Evolutionary conservation across 805 yeast genomes (phyloP).

Genomic region (Saccharomycopsis vini): DNA sequence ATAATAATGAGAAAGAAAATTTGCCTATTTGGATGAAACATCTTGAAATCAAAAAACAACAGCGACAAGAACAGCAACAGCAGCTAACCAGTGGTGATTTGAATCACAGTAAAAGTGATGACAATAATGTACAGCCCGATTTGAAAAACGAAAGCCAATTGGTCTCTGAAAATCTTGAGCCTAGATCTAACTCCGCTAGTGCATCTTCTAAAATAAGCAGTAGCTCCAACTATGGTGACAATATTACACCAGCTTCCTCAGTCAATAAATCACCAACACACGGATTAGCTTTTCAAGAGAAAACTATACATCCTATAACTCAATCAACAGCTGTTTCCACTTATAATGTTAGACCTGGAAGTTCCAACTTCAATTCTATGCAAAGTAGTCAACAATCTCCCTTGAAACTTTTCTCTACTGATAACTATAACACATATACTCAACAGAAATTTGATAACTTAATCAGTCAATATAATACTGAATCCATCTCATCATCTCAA

Average conservation of each 20-base stretch:
- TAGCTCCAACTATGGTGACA: neutral
- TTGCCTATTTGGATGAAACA: constrained; percentile 16
- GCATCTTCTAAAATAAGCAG: neutral
- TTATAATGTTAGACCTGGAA: neutral
- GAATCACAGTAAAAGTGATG: neutral
- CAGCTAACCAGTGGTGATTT: no score
- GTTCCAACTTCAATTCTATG: neutral
- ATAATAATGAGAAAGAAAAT: constrained; percentile 7
- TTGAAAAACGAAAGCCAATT: neutral
- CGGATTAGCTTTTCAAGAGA: neutral
- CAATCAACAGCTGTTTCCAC: constrained; percentile 12
- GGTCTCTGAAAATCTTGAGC: neutral
- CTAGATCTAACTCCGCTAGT: neutral
- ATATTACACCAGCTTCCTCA: constrained; percentile 9
- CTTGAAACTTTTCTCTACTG: constrained; percentile 16
- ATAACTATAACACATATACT: constrained; percentile 18
- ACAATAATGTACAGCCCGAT: neutral
- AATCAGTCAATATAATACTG: constrained; percentile 6
- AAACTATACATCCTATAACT: constrained; percentile 3
- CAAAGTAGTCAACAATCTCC: constrained; percentile 18
- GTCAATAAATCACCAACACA: constrained; percentile 2
- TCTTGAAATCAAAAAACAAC: constrained; percentile 4
- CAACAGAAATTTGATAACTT: constrained; percentile 16
- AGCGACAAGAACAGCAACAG: neutral
- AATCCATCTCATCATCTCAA: no score